phyloP scores from a whole-genome alignment of 331 rosid species.

The Dryas integrifolia region DNA sequence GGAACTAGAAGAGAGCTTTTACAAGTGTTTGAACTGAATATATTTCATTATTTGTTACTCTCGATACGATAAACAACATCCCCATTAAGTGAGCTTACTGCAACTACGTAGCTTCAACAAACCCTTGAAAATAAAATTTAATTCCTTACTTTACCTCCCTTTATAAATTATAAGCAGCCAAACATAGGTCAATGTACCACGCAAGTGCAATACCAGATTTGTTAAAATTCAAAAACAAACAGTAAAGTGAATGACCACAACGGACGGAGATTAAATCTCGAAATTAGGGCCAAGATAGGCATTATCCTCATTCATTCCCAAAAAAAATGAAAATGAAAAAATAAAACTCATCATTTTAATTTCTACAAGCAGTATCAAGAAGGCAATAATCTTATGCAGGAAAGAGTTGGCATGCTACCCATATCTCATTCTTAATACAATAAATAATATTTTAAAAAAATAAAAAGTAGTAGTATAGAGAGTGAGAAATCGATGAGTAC shows the following conservation, averaged over 20 bases:
- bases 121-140: background rate
- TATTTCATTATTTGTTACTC: background rate
- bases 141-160: background rate
- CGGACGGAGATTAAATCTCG: background rate
- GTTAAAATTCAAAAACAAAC: background rate
- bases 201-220: background rate
- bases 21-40: background rate
- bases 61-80: background rate
- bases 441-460: background rate
- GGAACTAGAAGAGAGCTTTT: background rate
- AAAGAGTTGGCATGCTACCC: background rate
- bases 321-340: background rate
- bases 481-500: constrained; percentile 32
- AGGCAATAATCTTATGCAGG: background rate
- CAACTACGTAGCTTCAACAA: background rate
- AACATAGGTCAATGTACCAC: background rate
- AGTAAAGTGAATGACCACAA: background rate
- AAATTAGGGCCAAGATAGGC: background rate
- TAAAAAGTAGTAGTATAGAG: background rate
- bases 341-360: background rate
- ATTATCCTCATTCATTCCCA: background rate
- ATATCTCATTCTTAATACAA: constrained; percentile 3
- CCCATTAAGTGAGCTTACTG: background rate
- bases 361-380: background rate
- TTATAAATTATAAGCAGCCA: background rate